Evolutionary conservation across 441 rosid genomes (phyloP).

Genomic region (Bocquillonia castaneifolia): DNA sequence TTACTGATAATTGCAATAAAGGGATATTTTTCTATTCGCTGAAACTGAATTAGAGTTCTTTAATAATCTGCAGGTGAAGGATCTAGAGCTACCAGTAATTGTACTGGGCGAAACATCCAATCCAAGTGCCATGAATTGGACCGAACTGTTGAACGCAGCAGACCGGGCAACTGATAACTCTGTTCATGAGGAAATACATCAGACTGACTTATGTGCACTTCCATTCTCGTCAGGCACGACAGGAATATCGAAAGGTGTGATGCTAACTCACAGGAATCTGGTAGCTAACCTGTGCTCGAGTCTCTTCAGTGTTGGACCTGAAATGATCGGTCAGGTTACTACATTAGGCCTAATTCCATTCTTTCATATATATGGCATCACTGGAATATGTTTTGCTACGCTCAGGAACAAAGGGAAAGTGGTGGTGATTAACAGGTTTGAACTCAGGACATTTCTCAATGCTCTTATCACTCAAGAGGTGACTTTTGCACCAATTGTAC

Average conservation of each 20-base stretch:
- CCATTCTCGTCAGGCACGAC: slow-evolving; percentile 97
- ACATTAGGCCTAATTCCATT: slow-evolving; percentile 71
- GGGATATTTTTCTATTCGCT: not conserved
- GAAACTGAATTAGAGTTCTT: not conserved
- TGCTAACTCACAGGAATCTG: slow-evolving; percentile 72
- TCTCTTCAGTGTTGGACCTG: slow-evolving; percentile 65
- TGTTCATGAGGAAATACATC: slow-evolving; percentile 37
- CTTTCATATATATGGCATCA: slow-evolving; percentile 78
- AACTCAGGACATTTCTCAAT: slow-evolving; percentile 60
- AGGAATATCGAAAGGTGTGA: slow-evolving; percentile 83
- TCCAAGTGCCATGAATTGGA: slow-evolving; percentile 60
- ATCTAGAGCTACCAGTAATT: slow-evolving; percentile 48
- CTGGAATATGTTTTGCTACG: slow-evolving; percentile 79
- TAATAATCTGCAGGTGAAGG: slow-evolving; percentile 47
- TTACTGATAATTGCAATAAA: not conserved
- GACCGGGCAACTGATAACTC: slow-evolving; percentile 38
- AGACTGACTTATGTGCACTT: slow-evolving; percentile 73
- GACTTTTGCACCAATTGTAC: slow-evolving; percentile 83
- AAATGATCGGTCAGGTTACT: slow-evolving; percentile 52
- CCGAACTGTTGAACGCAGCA: slow-evolving; percentile 62
- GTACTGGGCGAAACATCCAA: slow-evolving; percentile 46
- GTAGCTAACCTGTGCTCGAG: slow-evolving; percentile 82
- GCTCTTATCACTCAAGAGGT: slow-evolving; percentile 69
- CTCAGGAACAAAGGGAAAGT: slow-evolving; percentile 86
- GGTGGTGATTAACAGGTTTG: slow-evolving; percentile 67